A percentile compares a stretch with the other conserved stretches of the same genome.
Conservation (phyloP, 352 stramenopile genomes). For the Globisporangium irregulare region DNA sequence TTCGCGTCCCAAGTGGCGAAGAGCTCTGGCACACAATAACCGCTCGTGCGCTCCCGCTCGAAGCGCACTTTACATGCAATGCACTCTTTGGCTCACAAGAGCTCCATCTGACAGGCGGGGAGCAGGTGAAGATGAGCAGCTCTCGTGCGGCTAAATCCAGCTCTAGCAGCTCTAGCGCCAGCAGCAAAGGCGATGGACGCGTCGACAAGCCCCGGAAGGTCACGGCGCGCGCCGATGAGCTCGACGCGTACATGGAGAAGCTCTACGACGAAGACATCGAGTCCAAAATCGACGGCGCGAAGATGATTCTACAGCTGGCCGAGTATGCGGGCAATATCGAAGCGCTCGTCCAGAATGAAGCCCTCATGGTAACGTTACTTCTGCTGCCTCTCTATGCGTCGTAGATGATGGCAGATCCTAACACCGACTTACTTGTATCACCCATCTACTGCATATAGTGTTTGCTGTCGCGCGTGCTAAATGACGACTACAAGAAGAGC, state of each 20-base stretch:
- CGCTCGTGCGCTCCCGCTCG: background rate
- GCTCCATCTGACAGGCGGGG: no score
- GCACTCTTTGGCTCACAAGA: background rate
- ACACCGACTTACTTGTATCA: background rate
- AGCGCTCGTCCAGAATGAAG: slow-evolving; percentile 91
- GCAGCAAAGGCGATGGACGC: slow-evolving; percentile 18
- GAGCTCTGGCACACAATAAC: slow-evolving; percentile 1
- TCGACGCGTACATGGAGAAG: slow-evolving; percentile 94
- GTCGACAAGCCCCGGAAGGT: slow-evolving; percentile 47
- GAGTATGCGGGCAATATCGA: slow-evolving; percentile 90
- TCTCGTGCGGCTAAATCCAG: slow-evolving; percentile 1
- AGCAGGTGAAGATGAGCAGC: slow-evolving; percentile 16
- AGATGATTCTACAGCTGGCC: slow-evolving; percentile 91
- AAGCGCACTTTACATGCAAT: background rate
- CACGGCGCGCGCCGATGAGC: slow-evolving; percentile 62
- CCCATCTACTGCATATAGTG: slow-evolving; percentile 31
- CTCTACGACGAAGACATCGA: slow-evolving; percentile 91
- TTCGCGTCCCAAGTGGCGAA: slow-evolving; percentile 3
- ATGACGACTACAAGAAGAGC: slow-evolving; percentile 94
- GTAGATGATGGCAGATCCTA: no score
- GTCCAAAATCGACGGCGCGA: slow-evolving; percentile 84
- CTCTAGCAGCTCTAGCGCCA: background rate
- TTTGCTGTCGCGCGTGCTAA: slow-evolving; percentile 90
- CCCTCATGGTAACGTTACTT: slow-evolving; percentile 79
- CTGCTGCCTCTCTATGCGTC: no score